A percentile compares a stretch with the other conserved stretches of the same genome.
Conservation (phyloP, 2,329 filamentous ascomycete species). For the Aspergillus quadrilineatus region DNA sequence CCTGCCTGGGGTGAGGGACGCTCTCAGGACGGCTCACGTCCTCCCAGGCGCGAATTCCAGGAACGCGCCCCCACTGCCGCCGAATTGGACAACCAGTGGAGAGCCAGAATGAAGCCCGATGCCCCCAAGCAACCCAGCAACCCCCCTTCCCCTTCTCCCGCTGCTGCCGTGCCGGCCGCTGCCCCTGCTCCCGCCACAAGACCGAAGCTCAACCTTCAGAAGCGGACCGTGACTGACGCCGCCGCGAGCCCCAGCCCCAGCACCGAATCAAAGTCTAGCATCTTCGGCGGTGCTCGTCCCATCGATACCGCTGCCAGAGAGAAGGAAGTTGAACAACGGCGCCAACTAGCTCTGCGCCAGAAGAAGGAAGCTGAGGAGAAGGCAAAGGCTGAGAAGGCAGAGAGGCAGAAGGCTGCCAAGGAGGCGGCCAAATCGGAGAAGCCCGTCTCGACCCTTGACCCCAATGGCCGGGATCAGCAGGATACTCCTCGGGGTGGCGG, state of each 20-base stretch:
- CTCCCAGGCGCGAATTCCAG: slow-evolving; percentile 73
- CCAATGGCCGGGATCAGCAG: slow-evolving; percentile 42
- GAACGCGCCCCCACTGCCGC: slow-evolving; percentile 78
- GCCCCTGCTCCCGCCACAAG: slow-evolving; percentile 60
- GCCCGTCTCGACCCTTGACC: slow-evolving; percentile 31
- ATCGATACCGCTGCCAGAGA: slow-evolving; percentile 91
- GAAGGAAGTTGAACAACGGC: slow-evolving; percentile 86
- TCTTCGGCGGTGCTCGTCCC: slow-evolving; percentile 88
- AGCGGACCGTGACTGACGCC: slow-evolving; percentile 84
- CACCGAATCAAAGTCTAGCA: slow-evolving; percentile 77
- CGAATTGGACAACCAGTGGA: slow-evolving; percentile 92
- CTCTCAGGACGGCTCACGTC: slow-evolving; percentile 73
- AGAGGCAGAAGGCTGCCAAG: slow-evolving; percentile 56
- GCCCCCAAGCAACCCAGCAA: slow-evolving; percentile 69
- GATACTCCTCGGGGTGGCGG: slow-evolving; percentile 46
- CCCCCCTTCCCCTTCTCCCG: slow-evolving; percentile 68
- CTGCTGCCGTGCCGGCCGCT: slow-evolving; percentile 56
- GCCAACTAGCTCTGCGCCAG: slow-evolving; percentile 68
- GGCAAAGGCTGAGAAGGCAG: slow-evolving; percentile 70
- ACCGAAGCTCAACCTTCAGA: slow-evolving; percentile 82
- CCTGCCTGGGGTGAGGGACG: slow-evolving; percentile 71
- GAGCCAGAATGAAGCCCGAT: slow-evolving; percentile 86
- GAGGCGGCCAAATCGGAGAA: slow-evolving; percentile 40
- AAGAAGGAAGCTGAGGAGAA: slow-evolving; percentile 88
- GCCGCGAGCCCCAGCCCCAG: slow-evolving; percentile 48